Base-by-base conservation (phyloP, 2,329 filamentous ascomycete species). In the Colletotrichum endophyticum region DNA sequence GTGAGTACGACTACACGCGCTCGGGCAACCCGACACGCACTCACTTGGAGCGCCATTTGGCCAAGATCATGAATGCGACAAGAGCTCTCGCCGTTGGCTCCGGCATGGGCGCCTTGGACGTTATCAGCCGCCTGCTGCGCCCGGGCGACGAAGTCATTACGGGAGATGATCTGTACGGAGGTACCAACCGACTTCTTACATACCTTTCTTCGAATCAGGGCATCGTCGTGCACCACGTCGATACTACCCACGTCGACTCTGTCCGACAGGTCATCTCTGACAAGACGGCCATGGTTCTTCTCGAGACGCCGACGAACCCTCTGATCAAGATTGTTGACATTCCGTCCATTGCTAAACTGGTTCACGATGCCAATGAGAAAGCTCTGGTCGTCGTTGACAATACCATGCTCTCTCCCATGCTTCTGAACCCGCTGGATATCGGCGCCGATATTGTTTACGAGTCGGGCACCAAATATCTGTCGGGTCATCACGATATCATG, bases 401-500 rank as follows among this genome's bases (percentile, higher is more conserved):
- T 88, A 99, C 97, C 74, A 99, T 99, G 97, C 93, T 99, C 79
- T 98, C 96, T 3, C 97, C 97, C 13, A 94, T 98, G 88, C 92
- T 99, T 9, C 94, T 94, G 82, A 99, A 98, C 86, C 97, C 97
- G 8, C 92, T 99, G 22, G 96, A 99, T 77, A 90, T 99, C 32
- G 97, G 98, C 73, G 96, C 96, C 19, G 97, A 99, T 82, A 94
- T 99, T 80, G 95, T 98, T 72, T 99, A 99, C 86, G 97, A 99
- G 87, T 98, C 95, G 30, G 97, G 97, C 72, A 99, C 97, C 28
- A 99, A 99, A 85, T 99, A 99, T 82, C 90, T 99, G 8, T 99
- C 96, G 2, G 97, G 97, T 36, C 97, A 99, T 85, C 97, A 99
- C 88, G 98, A 99, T 84, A 94, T 99, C 83, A 99, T 99, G 97